Base-by-base conservation (phyloP, 1,139 yeast species). In the Nakaseomyces delphensis region DNA sequence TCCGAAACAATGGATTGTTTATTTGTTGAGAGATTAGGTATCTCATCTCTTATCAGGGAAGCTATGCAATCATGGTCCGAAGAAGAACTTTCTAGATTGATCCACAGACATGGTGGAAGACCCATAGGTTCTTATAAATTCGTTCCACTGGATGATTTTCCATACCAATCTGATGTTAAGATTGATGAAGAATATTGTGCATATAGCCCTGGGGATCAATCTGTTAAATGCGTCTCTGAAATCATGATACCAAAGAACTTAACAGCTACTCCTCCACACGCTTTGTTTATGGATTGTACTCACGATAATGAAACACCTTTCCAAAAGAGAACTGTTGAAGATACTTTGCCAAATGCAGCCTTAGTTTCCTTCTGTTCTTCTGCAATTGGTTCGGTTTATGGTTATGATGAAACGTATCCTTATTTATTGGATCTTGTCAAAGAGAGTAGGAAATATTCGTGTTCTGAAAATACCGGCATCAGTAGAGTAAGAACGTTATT, bases 1-100 rank as follows among this genome's bases (percentile, higher is more conserved):
- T 83, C 94, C 10, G 96, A 87, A 60, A 83, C 76, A 21, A 76
- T 84, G 78, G 98, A 91, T 65, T 82, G 83, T 54, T 68, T 89
- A 20, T 91, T 84, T 59, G 96, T 89, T 11, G 96, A 91, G 63
- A 70, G 94, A 51, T 72, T 91, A 41, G 97, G 95, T 21, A 79
- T 91, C 47, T 83, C 86, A 35, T 80, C 95, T 7, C 70, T 91
- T 51, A 83, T 91, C 42, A 76, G 98, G 57, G 98, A 91, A 62
- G 97, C 97, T 1, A 89, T 91, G 96, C 96, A 87, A 67, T 93
- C 96, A 2, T 82, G 93, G 80, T 78, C 81, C 14, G 93, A 83
- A 10, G 80, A 76, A 33, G 98, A 91, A 59, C 71, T 91, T 31
- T 86, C 96, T 1, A 70, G 93, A 45, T 70, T 89, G 45, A 84